Evolutionary conservation across 441 rosid species (phyloP).

Genomic region (Bocquillonia castaneifolia): DNA sequence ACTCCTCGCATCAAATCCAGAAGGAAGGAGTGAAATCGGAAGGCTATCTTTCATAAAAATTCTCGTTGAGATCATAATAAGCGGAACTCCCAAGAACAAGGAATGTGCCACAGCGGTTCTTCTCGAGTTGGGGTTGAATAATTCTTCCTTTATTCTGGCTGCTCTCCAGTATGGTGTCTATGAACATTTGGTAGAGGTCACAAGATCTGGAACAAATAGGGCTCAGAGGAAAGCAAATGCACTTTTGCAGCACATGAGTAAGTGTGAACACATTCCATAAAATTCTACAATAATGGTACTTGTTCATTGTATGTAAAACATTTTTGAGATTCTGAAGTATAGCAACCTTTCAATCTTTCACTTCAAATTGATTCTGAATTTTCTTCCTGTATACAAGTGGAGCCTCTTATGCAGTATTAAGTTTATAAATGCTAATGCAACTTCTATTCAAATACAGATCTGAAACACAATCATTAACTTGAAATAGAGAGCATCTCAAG

Average conservation of each 20-base stretch:
- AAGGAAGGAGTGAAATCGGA: conserved; percentile 39
- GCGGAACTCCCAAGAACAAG: conserved; percentile 58
- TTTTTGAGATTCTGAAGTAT: neutral
- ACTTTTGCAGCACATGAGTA: conserved; percentile 50
- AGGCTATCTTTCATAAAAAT: conserved; percentile 36
- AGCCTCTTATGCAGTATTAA: no score
- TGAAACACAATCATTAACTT: no score
- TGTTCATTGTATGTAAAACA: neutral
- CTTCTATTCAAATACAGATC: no score
- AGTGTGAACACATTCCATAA: conserved; percentile 56
- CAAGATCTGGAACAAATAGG: conserved; percentile 49
- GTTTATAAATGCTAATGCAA: no score
- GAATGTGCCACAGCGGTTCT: conserved; percentile 55
- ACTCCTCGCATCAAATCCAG: conserved; percentile 43
- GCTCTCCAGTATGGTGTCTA: conserved; percentile 58
- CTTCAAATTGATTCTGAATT: no score
- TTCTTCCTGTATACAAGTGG: no score
- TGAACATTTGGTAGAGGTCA: conserved; percentile 40
- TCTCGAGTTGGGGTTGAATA: conserved; percentile 43
- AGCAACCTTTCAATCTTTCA: no score
- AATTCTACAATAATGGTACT: neutral
- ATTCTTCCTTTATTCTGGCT: conserved; percentile 39
- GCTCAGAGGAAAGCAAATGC: conserved; percentile 59
- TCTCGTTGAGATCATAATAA: conserved; percentile 41
- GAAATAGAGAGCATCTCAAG: no score